A percentile compares a stretch with the other conserved stretches of the same genome.
phyloP scores from a whole-genome alignment of 805 yeast genomes.

The Isabelozyma pseudorhagii region DNA sequence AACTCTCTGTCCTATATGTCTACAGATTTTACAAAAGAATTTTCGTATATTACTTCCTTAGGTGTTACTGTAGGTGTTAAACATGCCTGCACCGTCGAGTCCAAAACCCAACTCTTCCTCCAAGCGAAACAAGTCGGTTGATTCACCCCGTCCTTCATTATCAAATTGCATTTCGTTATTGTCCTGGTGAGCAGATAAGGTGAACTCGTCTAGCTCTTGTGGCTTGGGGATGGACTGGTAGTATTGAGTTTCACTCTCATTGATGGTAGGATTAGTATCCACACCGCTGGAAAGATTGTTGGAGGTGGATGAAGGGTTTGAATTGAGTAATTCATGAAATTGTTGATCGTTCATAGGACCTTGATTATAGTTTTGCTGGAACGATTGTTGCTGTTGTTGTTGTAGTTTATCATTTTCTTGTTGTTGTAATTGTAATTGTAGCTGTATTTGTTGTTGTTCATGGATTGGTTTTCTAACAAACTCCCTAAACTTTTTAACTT shows the following conservation, averaged over 20 bases:
- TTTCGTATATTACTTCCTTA: too few species aligned
- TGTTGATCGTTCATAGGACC: conserved; percentile 1
- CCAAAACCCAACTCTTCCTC: conserved; percentile 47
- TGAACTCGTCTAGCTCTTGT: conserved; percentile 40
- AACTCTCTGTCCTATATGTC: too few species aligned
- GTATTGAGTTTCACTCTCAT: conserved; percentile 21
- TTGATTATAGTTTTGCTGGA: conserved; percentile 10
- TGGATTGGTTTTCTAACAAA: conserved; percentile 76
- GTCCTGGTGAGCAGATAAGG: conserved; percentile 4
- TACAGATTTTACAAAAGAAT: too few species aligned
- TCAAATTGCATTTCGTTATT: background rate
- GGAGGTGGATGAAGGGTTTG: conserved; percentile 1
- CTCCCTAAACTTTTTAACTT: conserved; percentile 73
- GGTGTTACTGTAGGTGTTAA: conserved; percentile 6
- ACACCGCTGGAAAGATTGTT: conserved; percentile 12
- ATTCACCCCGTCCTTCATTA: background rate
- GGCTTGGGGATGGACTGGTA: conserved; percentile 42
- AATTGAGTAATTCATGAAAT: conserved; percentile 1
- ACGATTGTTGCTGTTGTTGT: conserved; percentile 15
- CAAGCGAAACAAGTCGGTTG: conserved; percentile 26
- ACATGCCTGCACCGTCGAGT: conserved; percentile 33
- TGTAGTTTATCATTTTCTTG: conserved; percentile 23
- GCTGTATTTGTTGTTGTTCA: conserved; percentile 44
- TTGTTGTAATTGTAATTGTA: conserved; percentile 28
- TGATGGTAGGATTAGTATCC: conserved; percentile 17